A percentile compares a stretch with the other conserved stretches of the same genome.
Evolutionary conservation across 306 rosid genomes (phyloP).

Genomic region (Canavalia ensiformis): DNA sequence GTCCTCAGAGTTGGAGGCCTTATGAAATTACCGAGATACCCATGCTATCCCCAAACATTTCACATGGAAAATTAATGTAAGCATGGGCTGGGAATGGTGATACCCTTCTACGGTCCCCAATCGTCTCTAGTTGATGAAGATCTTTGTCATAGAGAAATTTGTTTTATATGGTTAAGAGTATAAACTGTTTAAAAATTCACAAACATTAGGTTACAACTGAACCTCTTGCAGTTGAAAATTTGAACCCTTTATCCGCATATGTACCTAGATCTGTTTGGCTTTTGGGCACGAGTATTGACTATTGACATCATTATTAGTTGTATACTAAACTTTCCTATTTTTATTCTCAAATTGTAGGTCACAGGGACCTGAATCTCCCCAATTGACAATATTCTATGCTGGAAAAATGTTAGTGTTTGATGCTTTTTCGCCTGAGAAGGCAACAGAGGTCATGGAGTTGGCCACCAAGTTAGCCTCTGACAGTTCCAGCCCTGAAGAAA

Average conservation of each 20-base stretch:
- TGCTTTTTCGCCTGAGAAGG: conserved; percentile 62
- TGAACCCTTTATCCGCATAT: not conserved
- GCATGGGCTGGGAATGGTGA: not conserved
- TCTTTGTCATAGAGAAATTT: not conserved
- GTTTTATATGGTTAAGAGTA: not conserved
- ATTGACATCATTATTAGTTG: not conserved
- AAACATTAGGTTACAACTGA: not conserved
- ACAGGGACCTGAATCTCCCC: conserved; percentile 56
- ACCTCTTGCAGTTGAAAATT: not conserved
- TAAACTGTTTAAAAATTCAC: not conserved
- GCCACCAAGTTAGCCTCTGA: conserved; percentile 67
- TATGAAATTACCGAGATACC: conserved; percentile 47
- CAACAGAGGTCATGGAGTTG: conserved; percentile 75
- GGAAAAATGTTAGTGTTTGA: conserved; percentile 79
- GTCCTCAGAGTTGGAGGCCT: not conserved
- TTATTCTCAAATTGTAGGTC: conserved; percentile 46
- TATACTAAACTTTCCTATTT: not conserved
- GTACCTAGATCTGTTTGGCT: conserved; percentile 15
- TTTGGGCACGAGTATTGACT: not conserved
- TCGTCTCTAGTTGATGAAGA: conserved; percentile 13
- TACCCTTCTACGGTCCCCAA: not conserved
- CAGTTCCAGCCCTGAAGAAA: conserved; percentile 3
- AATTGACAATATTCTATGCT: conserved; percentile 73
- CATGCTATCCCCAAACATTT: conserved; percentile 21
- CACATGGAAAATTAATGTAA: not conserved